Conservation (phyloP, 768 basidiomycete genomes). For the Agaricus blazei region DNA sequence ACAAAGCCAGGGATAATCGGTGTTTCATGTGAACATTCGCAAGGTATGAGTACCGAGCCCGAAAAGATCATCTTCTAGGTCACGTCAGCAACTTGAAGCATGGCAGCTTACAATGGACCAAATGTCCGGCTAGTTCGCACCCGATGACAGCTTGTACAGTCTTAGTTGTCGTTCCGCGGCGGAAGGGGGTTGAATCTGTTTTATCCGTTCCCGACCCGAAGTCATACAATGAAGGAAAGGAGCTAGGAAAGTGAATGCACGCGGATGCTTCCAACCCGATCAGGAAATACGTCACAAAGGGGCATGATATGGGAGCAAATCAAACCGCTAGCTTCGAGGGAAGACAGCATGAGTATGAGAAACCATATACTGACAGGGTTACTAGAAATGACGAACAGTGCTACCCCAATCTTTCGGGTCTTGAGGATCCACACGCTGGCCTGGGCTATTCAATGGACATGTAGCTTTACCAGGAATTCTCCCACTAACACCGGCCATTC, state of each 20-base stretch:
- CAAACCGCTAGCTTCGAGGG: background rate
- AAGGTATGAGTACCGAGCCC: background rate
- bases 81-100: background rate
- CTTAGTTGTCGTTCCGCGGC: background rate
- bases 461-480: too few species aligned
- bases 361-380: conserved; percentile 1
- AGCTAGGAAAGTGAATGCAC: background rate
- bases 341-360: conserved; percentile 7
- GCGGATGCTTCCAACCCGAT: background rate
- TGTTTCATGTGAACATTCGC: conserved; percentile 9
- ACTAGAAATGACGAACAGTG: background rate
- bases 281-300: background rate
- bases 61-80: background rate
- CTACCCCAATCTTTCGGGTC: background rate
- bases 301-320: background rate
- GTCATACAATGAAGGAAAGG: background rate
- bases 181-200: background rate
- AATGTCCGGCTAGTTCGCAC: background rate
- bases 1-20: background rate
- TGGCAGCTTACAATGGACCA: background rate
- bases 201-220: background rate
- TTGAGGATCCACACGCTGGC: too few species aligned
- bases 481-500: too few species aligned
- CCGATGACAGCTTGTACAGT: background rate
- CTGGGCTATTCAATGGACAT: too few species aligned